phyloP scores from a whole-genome alignment of 2,329 filamentous ascomycete genomes.

The Paraconiothyrium sp. region DNA sequence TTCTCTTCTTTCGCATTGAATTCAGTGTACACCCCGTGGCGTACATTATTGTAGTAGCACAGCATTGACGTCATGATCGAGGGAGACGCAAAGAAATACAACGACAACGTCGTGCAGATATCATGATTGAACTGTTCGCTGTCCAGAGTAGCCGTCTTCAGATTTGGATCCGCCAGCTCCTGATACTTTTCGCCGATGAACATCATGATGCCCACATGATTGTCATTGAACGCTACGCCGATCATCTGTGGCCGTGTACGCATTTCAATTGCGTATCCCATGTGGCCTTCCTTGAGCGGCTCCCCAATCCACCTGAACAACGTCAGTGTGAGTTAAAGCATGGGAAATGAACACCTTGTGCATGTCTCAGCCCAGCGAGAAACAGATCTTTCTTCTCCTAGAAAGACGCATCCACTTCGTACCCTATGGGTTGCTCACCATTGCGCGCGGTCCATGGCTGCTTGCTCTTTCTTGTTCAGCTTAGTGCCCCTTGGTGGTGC shows the following conservation, averaged over 20 bases:
- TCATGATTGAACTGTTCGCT: slow-evolving; percentile 41
- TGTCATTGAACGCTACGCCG: slow-evolving; percentile 54
- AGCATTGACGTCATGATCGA: slow-evolving; percentile 50
- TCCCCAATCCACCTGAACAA: slow-evolving; percentile 31
- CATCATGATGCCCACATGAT: slow-evolving; percentile 55
- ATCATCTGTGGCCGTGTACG: slow-evolving; percentile 56
- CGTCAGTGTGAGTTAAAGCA: too few relatives aligned
- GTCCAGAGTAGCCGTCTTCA: slow-evolving; percentile 39
- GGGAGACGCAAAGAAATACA: slow-evolving; percentile 52
- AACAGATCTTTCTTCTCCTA: too few relatives aligned
- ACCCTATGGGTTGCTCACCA: slow-evolving; percentile 24
- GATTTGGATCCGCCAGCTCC: slow-evolving; percentile 47
- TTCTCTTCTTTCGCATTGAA: slow-evolving; percentile 50
- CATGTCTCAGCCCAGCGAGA: too few relatives aligned
- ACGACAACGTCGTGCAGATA: slow-evolving; percentile 33
- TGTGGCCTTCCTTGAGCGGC: slow-evolving; percentile 47
- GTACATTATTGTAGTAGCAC: slow-evolving; percentile 52
- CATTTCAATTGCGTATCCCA: slow-evolving; percentile 56
- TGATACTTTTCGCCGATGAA: slow-evolving; percentile 58
- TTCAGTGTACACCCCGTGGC: slow-evolving; percentile 50
- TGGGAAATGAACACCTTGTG: too few relatives aligned
- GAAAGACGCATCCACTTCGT: too few relatives aligned
- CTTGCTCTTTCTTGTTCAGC: slow-evolving; percentile 45
- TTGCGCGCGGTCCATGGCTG: slow-evolving; percentile 42
- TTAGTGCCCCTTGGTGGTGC: slow-evolving; percentile 42